These are phyloP conservation scores for Henckelia pumila DNA, from an alignment of 257 asterid species.

Conservation along the genomic window DNA sequence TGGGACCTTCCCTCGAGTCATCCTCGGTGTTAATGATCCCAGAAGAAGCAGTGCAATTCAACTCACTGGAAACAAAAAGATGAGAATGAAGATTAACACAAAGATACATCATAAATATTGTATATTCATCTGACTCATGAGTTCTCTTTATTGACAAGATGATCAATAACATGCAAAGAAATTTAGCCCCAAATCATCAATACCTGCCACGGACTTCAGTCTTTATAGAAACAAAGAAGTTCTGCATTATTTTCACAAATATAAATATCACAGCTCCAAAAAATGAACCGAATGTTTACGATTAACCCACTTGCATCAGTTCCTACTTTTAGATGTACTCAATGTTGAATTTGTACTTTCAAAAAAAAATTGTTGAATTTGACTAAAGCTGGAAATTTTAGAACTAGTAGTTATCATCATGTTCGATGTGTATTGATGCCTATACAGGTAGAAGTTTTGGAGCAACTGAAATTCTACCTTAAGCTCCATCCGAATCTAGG, in stretches of 20 bases:
- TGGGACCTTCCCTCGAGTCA: constrained; percentile 32
- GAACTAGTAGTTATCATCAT: background rate
- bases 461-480: background rate
- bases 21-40: constrained; percentile 25
- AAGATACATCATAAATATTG: background rate
- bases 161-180: background rate
- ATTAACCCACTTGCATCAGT: background rate
- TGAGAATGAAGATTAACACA: background rate
- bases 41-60: constrained; percentile 37
- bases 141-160: background rate
- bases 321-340: background rate
- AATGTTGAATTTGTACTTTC: no score
- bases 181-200: background rate
- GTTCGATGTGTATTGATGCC: background rate
- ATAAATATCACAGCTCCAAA: background rate
- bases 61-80: constrained; percentile 41
- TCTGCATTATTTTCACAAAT: background rate
- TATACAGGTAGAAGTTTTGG: background rate
- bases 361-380: no score
- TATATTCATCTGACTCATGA: background rate
- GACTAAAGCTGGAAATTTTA: background rate
- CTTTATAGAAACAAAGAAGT: background rate
- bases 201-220: background rate
- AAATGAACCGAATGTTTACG: background rate
- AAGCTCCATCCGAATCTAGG: background rate